Evolutionary conservation across 1,284 basidiomycete genomes (phyloP).

Genomic region (Ustilago vetiveriae): DNA sequence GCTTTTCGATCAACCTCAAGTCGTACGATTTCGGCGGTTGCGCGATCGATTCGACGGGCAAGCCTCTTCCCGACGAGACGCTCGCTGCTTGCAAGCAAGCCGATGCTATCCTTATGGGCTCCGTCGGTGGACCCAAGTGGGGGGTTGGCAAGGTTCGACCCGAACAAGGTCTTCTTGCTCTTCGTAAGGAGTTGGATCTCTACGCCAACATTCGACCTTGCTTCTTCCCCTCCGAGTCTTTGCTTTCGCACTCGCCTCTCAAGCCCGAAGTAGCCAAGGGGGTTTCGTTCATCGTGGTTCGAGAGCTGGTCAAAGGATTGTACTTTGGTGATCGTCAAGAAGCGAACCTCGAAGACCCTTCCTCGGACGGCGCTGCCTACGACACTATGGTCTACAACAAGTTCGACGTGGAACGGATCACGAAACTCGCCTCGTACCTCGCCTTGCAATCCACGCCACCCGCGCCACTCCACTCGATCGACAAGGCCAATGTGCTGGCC

Average conservation of each 20-base stretch:
- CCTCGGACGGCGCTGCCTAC: slow-evolving; percentile 58
- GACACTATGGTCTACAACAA: slow-evolving; percentile 86
- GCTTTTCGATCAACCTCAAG: slow-evolving; percentile 76
- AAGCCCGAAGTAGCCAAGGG: slow-evolving; percentile 85
- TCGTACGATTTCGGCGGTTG: slow-evolving; percentile 85
- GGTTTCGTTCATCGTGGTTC: slow-evolving; percentile 90
- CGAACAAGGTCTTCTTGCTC: slow-evolving; percentile 89
- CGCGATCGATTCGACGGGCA: slow-evolving; percentile 87
- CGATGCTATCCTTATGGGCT: slow-evolving; percentile 68
- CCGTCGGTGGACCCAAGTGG: slow-evolving; percentile 99
- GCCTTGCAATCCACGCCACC: slow-evolving; percentile 84
- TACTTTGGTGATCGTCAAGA: slow-evolving; percentile 94
- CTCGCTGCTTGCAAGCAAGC: slow-evolving; percentile 71
- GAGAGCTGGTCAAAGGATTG: slow-evolving; percentile 77
- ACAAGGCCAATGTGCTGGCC: slow-evolving; percentile 99
- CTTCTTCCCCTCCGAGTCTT: slow-evolving; percentile 89
- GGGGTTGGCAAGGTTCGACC: slow-evolving; percentile 89
- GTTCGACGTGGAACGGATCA: slow-evolving; percentile 90
- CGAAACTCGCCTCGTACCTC: slow-evolving; percentile 92
- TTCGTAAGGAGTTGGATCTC: slow-evolving; percentile 91
- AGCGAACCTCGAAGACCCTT: slow-evolving; percentile 69
- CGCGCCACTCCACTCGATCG: slow-evolving; percentile 88
- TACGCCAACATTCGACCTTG: slow-evolving; percentile 99
- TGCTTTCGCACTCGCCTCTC: slow-evolving; percentile 90
- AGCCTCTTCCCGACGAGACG: slow-evolving; percentile 85